Base-by-base conservation (phyloP, 768 basidiomycete genomes). In the Mycena rebaudengoi region DNA sequence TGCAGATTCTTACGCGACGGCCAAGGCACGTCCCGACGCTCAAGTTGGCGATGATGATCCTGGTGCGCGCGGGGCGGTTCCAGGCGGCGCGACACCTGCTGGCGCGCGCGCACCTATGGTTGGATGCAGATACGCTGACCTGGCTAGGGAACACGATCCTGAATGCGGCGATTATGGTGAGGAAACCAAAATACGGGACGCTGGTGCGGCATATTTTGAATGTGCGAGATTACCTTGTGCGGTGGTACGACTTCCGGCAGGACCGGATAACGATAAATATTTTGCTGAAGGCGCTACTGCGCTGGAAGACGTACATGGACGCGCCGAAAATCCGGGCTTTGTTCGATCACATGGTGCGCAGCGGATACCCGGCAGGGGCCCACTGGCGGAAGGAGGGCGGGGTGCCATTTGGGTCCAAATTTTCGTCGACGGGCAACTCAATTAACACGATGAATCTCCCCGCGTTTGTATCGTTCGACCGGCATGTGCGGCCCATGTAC, bases 251-350 rank as follows among this genome's bases (percentile, higher is more conserved):
- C 7, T 91, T 93, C 70, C 70, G 71, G 12, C 86, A 88, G 10
- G 91, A 95, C 71, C 82, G 88, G 11, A 79, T 90, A 37, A 93
- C 93, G 5, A 77, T 85, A 57, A 94, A 94, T 69, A 85, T 93
- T 46, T 52, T 94, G 43, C 61, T 92, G 62, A 88, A 88, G 71
- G 83, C 82, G 8, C 77, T 89, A 64, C 73, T 94, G 60, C 73
- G 74, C 18, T 90, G 88, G 85, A 77, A 75, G 30, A 63, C 70
- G 0, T 77, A 76, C 20, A 74, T 90, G 43, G 79, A 84, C 62
- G 66, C 75, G 5, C 40, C 57, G 18, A 79, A 79, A 56, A 72
- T 91, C 44, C 82, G 86, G 37, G 76, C 71, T 21, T 71, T 93
- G n/a, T 91, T 93, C 60, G 89, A 92, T 73, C 80, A 85, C 18